Percentiles rank a stretch among this genome's conserved stretches.
Evolutionary conservation across 108 stramenopile genomes (phyloP).

Genomic region (Fragilaria radians): DNA sequence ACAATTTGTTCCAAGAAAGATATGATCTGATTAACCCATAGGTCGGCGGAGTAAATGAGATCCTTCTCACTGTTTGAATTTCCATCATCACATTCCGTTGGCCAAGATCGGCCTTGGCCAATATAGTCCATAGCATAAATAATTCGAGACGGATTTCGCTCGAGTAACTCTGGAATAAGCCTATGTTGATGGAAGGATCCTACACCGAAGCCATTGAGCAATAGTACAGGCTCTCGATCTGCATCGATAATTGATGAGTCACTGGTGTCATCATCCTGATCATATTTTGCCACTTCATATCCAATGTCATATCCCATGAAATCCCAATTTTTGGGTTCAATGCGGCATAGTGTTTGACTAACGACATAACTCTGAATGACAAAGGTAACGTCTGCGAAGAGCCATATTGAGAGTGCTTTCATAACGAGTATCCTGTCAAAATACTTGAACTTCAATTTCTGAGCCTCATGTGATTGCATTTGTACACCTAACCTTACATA

Average conservation of each 20-base stretch:
- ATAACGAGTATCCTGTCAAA: too few species aligned
- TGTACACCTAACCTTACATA: too few species aligned
- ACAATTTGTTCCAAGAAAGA: constrained; percentile 52
- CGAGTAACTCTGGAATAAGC: constrained; percentile 45
- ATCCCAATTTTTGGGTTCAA: constrained; percentile 14
- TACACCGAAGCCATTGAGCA: constrained; percentile 83
- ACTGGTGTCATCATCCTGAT: not conserved
- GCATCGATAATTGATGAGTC: too few species aligned
- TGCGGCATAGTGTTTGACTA: not conserved
- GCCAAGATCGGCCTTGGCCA: constrained; percentile 86
- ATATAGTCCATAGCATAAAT: constrained; percentile 77
- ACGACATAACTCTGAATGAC: not conserved
- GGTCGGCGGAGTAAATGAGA: constrained; percentile 59
- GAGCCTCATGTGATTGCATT: too few species aligned
- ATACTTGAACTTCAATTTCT: too few species aligned
- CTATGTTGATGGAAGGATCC: constrained; percentile 84
- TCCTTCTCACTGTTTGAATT: constrained; percentile 39
- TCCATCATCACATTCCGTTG: constrained; percentile 63
- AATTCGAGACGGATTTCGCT: constrained; percentile 6
- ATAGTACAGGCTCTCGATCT: constrained; percentile 22
- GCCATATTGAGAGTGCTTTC: too few species aligned
- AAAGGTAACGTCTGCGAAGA: not conserved
- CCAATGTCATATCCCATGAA: constrained; percentile 20
- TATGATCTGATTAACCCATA: constrained; percentile 67
- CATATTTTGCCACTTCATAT: constrained; percentile 17